Percentiles rank a stretch among this genome's conserved stretches.
phyloP scores from a whole-genome alignment of 2,329 filamentous ascomycete genomes.

The Monilinia aucupariae region DNA sequence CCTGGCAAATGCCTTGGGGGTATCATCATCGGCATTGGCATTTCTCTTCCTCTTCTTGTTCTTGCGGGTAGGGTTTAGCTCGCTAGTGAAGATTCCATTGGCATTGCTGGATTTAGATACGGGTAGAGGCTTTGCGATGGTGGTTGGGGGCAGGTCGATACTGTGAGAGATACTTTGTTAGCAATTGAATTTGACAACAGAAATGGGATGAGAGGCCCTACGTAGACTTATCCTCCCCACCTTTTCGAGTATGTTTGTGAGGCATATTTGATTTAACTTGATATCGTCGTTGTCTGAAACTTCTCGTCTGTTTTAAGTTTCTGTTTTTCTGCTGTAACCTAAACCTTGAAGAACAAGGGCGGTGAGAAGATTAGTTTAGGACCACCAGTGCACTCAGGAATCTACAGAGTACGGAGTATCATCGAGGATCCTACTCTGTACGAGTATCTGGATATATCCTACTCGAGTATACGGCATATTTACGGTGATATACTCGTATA shows the following conservation, averaged over 20 bases:
- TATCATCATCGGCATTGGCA: constrained; percentile 54
- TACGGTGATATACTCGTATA: too few relatives aligned
- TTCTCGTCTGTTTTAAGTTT: neutral
- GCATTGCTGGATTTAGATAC: constrained; percentile 42
- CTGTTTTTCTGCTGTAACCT: neutral
- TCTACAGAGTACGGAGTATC: too few relatives aligned
- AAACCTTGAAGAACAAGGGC: neutral
- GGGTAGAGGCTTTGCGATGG: constrained; percentile 53
- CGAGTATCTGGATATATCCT: too few relatives aligned
- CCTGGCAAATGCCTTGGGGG: constrained; percentile 79
- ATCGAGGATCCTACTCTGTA: too few relatives aligned
- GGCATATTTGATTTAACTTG: constrained; percentile 56
- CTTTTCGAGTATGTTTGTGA: constrained; percentile 76
- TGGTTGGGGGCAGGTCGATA: constrained; percentile 50
- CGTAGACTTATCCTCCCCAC: constrained; percentile 49
- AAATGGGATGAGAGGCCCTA: constrained; percentile 35
- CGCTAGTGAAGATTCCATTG: constrained; percentile 37
- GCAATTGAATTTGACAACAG: neutral
- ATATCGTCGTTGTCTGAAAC: neutral
- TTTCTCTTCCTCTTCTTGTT: constrained; percentile 47
- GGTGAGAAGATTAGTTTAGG: too few relatives aligned
- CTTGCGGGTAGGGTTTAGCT: constrained; percentile 30
- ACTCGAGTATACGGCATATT: too few relatives aligned
- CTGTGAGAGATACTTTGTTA: constrained; percentile 30
- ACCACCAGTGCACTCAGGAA: too few relatives aligned